Percentiles rank a stretch among this genome's conserved stretches.
Evolutionary conservation across 2,329 filamentous ascomycete species (phyloP).

Genomic region (Plectosphaerella cucumerina): DNA sequence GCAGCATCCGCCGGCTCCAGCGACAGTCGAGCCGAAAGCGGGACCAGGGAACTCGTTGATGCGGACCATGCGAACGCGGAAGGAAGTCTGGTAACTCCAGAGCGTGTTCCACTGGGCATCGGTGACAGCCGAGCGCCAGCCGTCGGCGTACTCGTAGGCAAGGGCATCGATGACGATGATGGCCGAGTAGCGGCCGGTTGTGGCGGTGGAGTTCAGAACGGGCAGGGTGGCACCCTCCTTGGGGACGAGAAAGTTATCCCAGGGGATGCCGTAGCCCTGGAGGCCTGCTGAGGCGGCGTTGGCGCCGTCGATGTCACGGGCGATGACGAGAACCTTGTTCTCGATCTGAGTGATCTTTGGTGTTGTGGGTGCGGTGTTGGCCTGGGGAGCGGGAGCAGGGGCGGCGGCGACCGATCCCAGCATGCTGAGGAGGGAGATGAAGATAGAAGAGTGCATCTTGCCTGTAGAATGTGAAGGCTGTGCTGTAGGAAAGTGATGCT

Average conservation of each 20-base stretch:
- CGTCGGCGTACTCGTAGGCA: slow-evolving; percentile 45
- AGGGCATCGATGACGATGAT: slow-evolving; percentile 52
- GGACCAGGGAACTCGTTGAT: slow-evolving; percentile 52
- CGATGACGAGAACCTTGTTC: slow-evolving; percentile 45
- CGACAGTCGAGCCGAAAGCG: slow-evolving; percentile 35
- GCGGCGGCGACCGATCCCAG: neutral
- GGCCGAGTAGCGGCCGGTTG: slow-evolving; percentile 53
- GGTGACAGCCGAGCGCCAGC: slow-evolving; percentile 50
- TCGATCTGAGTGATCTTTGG: neutral
- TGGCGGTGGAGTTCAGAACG: slow-evolving; percentile 40
- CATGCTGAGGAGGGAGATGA: slow-evolving; percentile 1
- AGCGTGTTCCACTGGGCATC: slow-evolving; percentile 50
- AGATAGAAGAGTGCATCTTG: too few relatives aligned
- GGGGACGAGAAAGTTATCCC: slow-evolving; percentile 50
- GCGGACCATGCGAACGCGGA: slow-evolving; percentile 57
- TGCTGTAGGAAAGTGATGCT: too few relatives aligned
- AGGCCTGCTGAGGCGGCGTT: slow-evolving; percentile 47
- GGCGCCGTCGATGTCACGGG: slow-evolving; percentile 44
- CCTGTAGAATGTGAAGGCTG: too few relatives aligned
- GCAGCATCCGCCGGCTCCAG: slow-evolving; percentile 37
- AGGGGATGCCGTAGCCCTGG: slow-evolving; percentile 58
- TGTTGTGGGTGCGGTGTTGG: too few relatives aligned
- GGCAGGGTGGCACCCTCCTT: slow-evolving; percentile 47
- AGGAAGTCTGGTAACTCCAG: slow-evolving; percentile 53
- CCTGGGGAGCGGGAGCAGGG: neutral